phyloP scores from a whole-genome alignment of 495 filamentous ascomycete genomes.

The Trichocladium antarcticum region DNA sequence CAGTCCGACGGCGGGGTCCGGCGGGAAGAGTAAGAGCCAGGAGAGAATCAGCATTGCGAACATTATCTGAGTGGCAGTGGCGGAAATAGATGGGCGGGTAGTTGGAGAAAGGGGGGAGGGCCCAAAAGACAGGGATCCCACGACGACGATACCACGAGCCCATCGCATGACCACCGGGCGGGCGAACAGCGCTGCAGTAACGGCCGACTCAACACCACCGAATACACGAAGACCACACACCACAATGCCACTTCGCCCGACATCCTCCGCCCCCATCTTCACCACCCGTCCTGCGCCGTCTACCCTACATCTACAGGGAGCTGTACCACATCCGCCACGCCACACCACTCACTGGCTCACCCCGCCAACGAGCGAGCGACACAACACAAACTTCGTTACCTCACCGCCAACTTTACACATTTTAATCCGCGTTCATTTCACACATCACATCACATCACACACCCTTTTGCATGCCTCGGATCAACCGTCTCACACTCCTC shows the following conservation, averaged over 20 bases:
- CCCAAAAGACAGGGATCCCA: neutral
- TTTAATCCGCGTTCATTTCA: too few relatives aligned
- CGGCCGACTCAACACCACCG: neutral
- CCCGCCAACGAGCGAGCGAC: too few relatives aligned
- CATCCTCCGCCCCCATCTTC: neutral
- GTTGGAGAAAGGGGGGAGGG: neutral
- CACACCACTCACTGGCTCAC: too few relatives aligned
- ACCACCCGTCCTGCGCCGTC: too few relatives aligned
- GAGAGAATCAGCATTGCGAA: slow-evolving; percentile 70
- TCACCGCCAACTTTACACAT: too few relatives aligned
- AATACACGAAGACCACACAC: neutral
- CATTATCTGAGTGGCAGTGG: slow-evolving; percentile 46
- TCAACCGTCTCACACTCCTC: too few relatives aligned
- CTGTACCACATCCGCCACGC: too few relatives aligned
- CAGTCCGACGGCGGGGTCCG: slow-evolving; percentile 21
- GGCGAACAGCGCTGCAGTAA: neutral
- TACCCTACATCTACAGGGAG: too few relatives aligned
- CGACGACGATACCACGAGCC: neutral
- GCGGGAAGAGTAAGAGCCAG: slow-evolving; percentile 31
- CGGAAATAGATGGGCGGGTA: neutral
- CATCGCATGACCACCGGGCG: neutral
- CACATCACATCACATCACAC: too few relatives aligned
- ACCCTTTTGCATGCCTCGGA: too few relatives aligned
- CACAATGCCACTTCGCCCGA: neutral
- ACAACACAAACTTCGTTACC: too few relatives aligned